phyloP scores from a whole-genome alignment of 2,329 filamentous ascomycete genomes.

The Lecanosticta acicola region DNA sequence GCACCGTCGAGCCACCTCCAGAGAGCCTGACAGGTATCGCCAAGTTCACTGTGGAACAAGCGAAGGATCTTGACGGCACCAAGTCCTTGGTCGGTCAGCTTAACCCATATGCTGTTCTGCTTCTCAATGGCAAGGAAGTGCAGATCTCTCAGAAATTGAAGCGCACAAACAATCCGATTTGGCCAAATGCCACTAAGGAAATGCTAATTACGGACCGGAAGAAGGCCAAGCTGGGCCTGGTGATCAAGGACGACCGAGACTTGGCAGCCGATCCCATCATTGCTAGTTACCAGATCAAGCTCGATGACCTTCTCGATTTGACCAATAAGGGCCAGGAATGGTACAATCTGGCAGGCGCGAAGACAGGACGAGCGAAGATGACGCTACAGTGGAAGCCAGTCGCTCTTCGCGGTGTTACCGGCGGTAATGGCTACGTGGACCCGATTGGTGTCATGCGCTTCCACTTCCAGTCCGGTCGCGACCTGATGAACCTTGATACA shows the following conservation, averaged over 20 bases:
- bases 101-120: constrained; percentile 81
- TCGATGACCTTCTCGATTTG: constrained; percentile 86
- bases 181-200: constrained; percentile 87
- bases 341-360: constrained; percentile 80
- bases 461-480: constrained; percentile 76
- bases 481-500: constrained; percentile 87
- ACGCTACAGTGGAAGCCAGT: constrained; percentile 94
- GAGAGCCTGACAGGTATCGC: constrained; percentile 92
- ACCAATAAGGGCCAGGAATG: constrained; percentile 93
- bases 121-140: constrained; percentile 88
- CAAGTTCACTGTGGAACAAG: constrained; percentile 88
- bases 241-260: constrained; percentile 93
- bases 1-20: constrained; percentile 71
- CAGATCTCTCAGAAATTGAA: constrained; percentile 89
- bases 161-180: constrained; percentile 95
- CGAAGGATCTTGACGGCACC: constrained; percentile 86
- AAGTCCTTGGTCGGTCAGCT: constrained; percentile 89
- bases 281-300: constrained; percentile 89
- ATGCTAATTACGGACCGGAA: constrained; percentile 92
- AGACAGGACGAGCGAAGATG: constrained; percentile 83
- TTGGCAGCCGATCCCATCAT: constrained; percentile 75
- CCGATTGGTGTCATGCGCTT: constrained; percentile 93
- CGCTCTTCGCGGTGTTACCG: constrained; percentile 69
- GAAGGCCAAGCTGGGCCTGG: constrained; percentile 80
- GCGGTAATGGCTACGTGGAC: constrained; percentile 79